Conservation (phyloP, 495 filamentous ascomycete genomes). For the Penicillium salamii region DNA sequence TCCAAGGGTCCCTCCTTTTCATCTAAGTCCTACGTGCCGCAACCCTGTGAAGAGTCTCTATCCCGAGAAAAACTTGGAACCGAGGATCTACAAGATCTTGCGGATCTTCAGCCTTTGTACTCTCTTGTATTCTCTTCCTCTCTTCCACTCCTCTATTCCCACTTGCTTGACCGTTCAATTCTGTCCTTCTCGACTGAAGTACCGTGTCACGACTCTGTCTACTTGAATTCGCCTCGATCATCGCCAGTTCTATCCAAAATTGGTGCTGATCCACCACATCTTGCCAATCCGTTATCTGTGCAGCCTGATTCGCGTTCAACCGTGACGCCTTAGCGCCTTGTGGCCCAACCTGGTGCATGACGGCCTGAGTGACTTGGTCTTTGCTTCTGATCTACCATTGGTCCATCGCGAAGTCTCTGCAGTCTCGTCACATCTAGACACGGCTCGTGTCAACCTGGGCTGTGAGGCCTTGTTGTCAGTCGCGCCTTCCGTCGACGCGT, state of each 20-base stretch:
- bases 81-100: background rate
- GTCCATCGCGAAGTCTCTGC: constrained; percentile 19
- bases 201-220: no score
- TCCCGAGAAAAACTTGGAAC: background rate
- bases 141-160: background rate
- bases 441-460: constrained; percentile 7
- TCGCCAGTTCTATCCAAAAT: background rate
- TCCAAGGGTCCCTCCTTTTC: background rate
- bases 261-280: background rate
- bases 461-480: constrained; percentile 8
- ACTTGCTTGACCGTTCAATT: background rate
- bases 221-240: no score
- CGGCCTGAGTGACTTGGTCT: constrained; percentile 23
- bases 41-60: no score
- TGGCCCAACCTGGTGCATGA: constrained; percentile 28
- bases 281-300: constrained; percentile 5
- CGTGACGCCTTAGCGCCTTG: constrained; percentile 20
- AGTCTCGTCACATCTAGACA: constrained; percentile 12
- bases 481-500: constrained; percentile 24
- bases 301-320: constrained; percentile 1
- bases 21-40: background rate
- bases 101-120: background rate
- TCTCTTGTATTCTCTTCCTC: constrained; percentile 4
- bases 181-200: no score
- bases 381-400: constrained; percentile 12